A percentile compares a stretch with the other conserved stretches of the same genome.
These are phyloP conservation scores for Periconia sp. DNA, from an alignment of 2,329 filamentous ascomycete genomes.

Conservation along the genomic window DNA sequence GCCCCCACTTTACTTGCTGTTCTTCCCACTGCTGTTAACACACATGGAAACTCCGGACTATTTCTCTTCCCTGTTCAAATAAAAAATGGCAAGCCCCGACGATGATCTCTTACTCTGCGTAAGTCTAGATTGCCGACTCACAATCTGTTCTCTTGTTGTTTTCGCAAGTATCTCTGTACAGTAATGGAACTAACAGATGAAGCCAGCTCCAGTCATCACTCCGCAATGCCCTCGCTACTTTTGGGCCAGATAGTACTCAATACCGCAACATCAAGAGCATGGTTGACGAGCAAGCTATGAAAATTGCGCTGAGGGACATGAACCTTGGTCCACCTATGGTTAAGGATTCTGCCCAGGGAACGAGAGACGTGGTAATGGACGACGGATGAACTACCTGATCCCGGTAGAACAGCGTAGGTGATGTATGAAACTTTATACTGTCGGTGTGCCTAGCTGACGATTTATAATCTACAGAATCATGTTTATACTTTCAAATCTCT, in stretches of 20 bases:
- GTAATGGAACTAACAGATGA: not conserved
- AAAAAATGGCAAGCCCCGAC: slow-evolving; percentile 20
- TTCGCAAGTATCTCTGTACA: not conserved
- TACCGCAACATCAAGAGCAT: slow-evolving; percentile 33
- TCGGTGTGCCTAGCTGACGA: no score
- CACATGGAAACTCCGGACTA: not conserved
- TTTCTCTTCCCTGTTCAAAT: not conserved
- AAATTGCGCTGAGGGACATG: slow-evolving; percentile 22
- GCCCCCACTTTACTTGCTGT: no score
- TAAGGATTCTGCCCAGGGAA: not conserved
- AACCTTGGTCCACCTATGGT: slow-evolving; percentile 1
- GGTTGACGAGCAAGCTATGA: slow-evolving; percentile 33
- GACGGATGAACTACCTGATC: not conserved
- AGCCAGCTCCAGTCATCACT: slow-evolving; percentile 37
- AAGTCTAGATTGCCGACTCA: slow-evolving; percentile 6
- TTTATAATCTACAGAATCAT: no score
- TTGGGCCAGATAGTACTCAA: slow-evolving; percentile 32
- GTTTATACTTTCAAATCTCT: no score
- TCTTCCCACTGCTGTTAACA: not conserved
- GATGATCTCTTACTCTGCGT: slow-evolving; percentile 33
- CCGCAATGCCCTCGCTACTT: slow-evolving; percentile 37
- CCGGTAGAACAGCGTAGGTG: no score
- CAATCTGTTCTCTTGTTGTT: not conserved
- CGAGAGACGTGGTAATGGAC: not conserved
- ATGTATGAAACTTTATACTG: no score